Conservation (phyloP, 768 basidiomycete genomes). For the Hericium coralloides region DNA sequence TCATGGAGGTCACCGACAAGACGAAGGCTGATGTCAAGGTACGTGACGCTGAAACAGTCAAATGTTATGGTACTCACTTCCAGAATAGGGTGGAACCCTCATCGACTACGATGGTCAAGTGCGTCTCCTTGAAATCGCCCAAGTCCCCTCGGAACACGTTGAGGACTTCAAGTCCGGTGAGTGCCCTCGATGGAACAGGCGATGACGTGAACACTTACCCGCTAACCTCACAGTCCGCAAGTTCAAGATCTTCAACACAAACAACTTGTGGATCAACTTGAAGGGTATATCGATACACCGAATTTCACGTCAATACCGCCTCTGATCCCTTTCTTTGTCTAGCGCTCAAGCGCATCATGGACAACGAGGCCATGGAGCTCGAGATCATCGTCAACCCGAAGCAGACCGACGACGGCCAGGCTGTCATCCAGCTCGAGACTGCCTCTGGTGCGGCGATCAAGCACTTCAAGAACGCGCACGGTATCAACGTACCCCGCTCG, state of each 20-base stretch:
- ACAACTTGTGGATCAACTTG: constrained; percentile 75
- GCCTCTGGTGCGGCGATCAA: constrained; percentile 93
- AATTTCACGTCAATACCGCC: background rate
- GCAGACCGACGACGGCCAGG: constrained; percentile 75
- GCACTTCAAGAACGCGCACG: constrained; percentile 87
- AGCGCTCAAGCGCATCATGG: constrained; percentile 90
- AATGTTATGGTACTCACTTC: background rate
- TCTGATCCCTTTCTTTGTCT: constrained; percentile 4
- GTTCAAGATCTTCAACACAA: constrained; percentile 92
- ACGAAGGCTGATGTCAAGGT: constrained; percentile 77
- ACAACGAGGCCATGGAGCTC: constrained; percentile 75
- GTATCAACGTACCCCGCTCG: constrained; percentile 89
- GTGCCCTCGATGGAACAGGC: constrained; percentile 1
- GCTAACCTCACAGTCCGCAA: constrained; percentile 47
- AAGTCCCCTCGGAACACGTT: constrained; percentile 87
- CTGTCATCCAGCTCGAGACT: constrained; percentile 53
- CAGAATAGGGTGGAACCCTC: constrained; percentile 65
- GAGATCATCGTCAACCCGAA: constrained; percentile 96
- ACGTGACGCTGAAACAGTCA: background rate
- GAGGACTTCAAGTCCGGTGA: constrained; percentile 86
- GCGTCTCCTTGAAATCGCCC: constrained; percentile 87
- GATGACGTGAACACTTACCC: background rate
- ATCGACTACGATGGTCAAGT: constrained; percentile 88
- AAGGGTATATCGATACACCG: constrained; percentile 36
- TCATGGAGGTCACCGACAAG: constrained; percentile 97